Conservation (phyloP, 148 eudicot genomes). For the Pouteria glomerata region DNA sequence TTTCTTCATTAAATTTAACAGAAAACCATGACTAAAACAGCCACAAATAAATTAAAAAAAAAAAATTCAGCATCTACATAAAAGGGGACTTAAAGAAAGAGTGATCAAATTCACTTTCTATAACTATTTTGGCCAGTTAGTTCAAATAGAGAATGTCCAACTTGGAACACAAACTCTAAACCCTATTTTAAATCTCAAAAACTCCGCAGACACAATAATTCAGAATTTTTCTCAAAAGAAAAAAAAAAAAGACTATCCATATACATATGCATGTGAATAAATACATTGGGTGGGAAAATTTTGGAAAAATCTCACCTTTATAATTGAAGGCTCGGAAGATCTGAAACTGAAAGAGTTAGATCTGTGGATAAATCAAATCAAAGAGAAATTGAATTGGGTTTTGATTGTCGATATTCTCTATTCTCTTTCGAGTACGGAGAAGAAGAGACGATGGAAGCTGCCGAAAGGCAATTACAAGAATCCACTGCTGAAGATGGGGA, state of each 20-base stretch:
- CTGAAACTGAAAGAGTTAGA: slow-evolving; percentile 38
- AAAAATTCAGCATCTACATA: slow-evolving; percentile 13
- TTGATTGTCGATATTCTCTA: slow-evolving; percentile 3
- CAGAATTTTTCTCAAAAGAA: slow-evolving; percentile 12
- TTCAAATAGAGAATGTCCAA: not conserved
- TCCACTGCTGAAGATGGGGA: too few species aligned
- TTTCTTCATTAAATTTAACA: slow-evolving; percentile 22
- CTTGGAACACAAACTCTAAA: slow-evolving; percentile 16
- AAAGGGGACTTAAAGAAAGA: slow-evolving; percentile 10
- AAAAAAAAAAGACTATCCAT: not conserved
- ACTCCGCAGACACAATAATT: slow-evolving; percentile 12
- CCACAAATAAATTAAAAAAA: slow-evolving; percentile 6
- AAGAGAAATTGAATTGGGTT: slow-evolving; percentile 14
- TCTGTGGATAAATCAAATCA: slow-evolving; percentile 45
- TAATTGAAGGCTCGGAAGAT: slow-evolving; percentile 12
- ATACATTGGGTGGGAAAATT: not conserved
- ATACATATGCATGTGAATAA: not conserved
- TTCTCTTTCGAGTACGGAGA: slow-evolving; percentile 3
- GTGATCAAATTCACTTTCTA: slow-evolving; percentile 15
- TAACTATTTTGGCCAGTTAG: not conserved
- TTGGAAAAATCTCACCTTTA: slow-evolving; percentile 17
- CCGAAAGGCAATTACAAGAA: too few species aligned
- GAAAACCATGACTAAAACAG: slow-evolving; percentile 10
- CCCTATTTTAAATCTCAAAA: slow-evolving; percentile 18
- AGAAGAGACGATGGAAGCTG: not conserved